phyloP scores from a whole-genome alignment of 1,284 basidiomycete species.

The Pascua guehoae region DNA sequence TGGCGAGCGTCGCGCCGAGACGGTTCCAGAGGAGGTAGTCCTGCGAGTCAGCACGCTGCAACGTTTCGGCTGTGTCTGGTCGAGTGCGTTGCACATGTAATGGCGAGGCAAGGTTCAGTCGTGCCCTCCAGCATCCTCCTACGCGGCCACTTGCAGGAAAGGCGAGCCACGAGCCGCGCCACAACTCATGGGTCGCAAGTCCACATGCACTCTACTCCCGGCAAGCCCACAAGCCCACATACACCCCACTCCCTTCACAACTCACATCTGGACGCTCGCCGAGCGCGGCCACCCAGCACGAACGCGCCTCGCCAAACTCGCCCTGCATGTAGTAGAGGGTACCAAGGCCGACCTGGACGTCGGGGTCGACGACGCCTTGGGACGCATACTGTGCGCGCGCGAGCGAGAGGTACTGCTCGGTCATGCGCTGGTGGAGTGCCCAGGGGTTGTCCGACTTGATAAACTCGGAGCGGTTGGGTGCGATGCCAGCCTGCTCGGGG shows the following conservation, averaged over 20 bases:
- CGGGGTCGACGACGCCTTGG: conserved; percentile 71
- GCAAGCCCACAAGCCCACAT: neutral
- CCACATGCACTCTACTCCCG: neutral
- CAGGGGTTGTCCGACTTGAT: conserved; percentile 61
- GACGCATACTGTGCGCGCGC: conserved; percentile 72
- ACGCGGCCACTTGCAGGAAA: too few relatives aligned
- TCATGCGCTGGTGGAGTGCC: conserved; percentile 77
- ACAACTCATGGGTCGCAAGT: too few relatives aligned
- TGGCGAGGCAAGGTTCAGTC: too few relatives aligned
- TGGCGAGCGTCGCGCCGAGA: conserved; percentile 89
- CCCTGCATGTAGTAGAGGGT: conserved; percentile 80
- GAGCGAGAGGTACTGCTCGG: conserved; percentile 77
- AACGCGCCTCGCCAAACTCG: conserved; percentile 55
- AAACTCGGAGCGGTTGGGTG: conserved; percentile 27
- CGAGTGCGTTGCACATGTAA: neutral
- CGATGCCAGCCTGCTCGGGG: conserved; percentile 57
- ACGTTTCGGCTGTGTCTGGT: neutral
- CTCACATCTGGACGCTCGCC: conserved; percentile 65
- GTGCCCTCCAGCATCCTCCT: too few relatives aligned
- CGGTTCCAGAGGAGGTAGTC: conserved; percentile 98
- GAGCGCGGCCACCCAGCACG: conserved; percentile 87
- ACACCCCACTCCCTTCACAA: neutral
- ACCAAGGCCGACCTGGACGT: conserved; percentile 90
- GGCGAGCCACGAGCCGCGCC: too few relatives aligned
- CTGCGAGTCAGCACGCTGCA: conserved; percentile 44